phyloP scores from a whole-genome alignment of 176 grass and related monocot species.

The Triticum monococcum region DNA sequence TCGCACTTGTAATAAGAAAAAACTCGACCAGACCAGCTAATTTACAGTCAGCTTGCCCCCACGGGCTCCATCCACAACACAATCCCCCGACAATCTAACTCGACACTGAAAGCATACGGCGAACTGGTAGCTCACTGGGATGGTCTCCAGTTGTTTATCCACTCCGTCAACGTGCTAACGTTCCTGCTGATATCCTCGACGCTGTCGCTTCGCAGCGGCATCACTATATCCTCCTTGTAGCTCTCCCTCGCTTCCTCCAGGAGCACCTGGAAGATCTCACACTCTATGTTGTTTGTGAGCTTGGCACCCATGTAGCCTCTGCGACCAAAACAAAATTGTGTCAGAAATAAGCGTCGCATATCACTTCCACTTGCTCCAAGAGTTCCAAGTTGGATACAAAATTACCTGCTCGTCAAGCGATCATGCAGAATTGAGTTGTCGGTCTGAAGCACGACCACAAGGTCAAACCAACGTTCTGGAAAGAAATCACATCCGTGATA shows the following conservation, averaged over 20 bases:
- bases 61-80: not conserved
- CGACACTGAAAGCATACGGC: not conserved
- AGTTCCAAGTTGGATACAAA: not conserved
- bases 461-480: slow-evolving; percentile 93
- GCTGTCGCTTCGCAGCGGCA: slow-evolving; percentile 68
- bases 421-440: slow-evolving; percentile 94
- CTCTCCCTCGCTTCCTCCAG: slow-evolving; percentile 90
- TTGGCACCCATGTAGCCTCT: slow-evolving; percentile 95
- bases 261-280: slow-evolving; percentile 93
- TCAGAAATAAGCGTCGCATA: not conserved
- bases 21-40: not conserved
- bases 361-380: not conserved
- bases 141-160: slow-evolving; percentile 81
- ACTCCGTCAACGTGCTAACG: slow-evolving; percentile 63
- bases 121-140: not conserved
- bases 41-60: not conserved
- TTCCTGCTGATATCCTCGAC: slow-evolving; percentile 92
- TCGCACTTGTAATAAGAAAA: not conserved
- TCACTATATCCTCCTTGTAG: slow-evolving; percentile 71
- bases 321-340: not conserved
- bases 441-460: slow-evolving; percentile 91
- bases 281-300: slow-evolving; percentile 91
- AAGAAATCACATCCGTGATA: slow-evolving; percentile 98
- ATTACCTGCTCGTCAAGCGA: slow-evolving; percentile 78
- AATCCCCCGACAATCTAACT: not conserved